Evolutionary conservation across 441 rosid species (phyloP), one percentile per base, ranked within the genome.

Genomic region (Euphorbia schlechtendalii): DNA sequence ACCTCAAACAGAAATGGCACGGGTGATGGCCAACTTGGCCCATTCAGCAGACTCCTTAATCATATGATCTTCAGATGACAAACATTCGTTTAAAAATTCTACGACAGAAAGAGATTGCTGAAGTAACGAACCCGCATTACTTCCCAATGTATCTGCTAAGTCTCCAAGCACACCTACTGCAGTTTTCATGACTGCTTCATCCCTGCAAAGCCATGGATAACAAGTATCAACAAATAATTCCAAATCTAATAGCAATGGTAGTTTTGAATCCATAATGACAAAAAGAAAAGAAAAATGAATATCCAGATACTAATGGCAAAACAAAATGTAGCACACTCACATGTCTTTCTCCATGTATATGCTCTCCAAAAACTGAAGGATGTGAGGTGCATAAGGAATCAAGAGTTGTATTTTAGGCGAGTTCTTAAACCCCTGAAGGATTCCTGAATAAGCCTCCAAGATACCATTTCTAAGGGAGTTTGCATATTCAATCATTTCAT

Each of bases 31-130:
- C 79, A 83, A 59, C 78, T 77, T 83, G 71, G 83, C 83, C 84
- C 84, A 78, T 65, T 82, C 92, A 0, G 96, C 92, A 76, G 92
- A 88, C 80, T 88, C 90, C 77, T 86, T 88, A 34, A 86, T 81
- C 82, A 84, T 81, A 77, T 82, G 83, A 68, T 82, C 86, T 40
- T 78, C 81, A 13, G 84, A 80, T 43, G 79, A 80, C 56, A 80
- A 73, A 57, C 84, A 82, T 66, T 82, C 86, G 60, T 71, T 76
- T 51, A 82, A 72, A 63, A 82, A 82, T 67, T 80, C 81, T 76
- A 74, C 80, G 76, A 81, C 74, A 68, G 85, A 79, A 61, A 77
- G 70, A 56, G 85, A 79, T 22, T 81, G 81, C 73, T 77, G 85
- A 64, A 83, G 81, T 71, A 83, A 75, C 63, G 85, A 73, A 58